Conservation (phyloP, 1,284 basidiomycete species). For the Tylopilus sp. region DNA sequence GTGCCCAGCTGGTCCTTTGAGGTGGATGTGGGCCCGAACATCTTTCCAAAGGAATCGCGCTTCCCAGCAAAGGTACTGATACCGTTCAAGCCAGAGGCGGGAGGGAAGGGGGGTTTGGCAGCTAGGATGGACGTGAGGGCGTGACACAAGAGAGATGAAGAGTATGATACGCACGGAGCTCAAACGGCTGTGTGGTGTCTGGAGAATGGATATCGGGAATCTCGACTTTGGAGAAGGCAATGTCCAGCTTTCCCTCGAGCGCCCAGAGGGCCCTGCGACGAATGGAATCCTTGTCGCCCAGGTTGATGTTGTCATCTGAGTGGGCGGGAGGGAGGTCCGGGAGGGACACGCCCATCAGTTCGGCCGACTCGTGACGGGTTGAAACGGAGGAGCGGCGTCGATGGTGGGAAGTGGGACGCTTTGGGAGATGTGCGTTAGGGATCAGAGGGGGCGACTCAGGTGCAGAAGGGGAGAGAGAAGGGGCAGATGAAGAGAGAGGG, state of each 20-base stretch:
- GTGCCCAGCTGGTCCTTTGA: slow-evolving; percentile 74
- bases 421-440: slow-evolving; percentile 37
- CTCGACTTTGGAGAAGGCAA: slow-evolving; percentile 68
- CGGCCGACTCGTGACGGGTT: slow-evolving; percentile 76
- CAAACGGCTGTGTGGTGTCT: slow-evolving; percentile 52
- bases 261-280: slow-evolving; percentile 75
- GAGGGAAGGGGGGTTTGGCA: slow-evolving; percentile 53
- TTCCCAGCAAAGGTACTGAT: slow-evolving; percentile 49
- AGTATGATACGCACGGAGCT: slow-evolving; percentile 51
- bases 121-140: slow-evolving; percentile 27
- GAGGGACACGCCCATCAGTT: slow-evolving; percentile 75
- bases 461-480: slow-evolving; percentile 28
- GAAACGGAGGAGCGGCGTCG: slow-evolving; percentile 80
- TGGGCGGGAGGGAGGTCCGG: slow-evolving; percentile 54
- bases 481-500: slow-evolving; percentile 8
- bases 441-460: slow-evolving; percentile 35
- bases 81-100: slow-evolving; percentile 40
- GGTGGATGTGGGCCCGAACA: slow-evolving; percentile 52
- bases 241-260: slow-evolving; percentile 69
- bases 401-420: slow-evolving; percentile 70
- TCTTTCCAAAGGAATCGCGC: slow-evolving; percentile 74
- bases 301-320: slow-evolving; percentile 61
- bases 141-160: slow-evolving; percentile 4
- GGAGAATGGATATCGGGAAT: slow-evolving; percentile 69
- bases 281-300: slow-evolving; percentile 72